A percentile compares a stretch with the other conserved stretches of the same genome.
phyloP scores from a whole-genome alignment of 192 early-diverging fungal genomes.

The Coemansia sp. region DNA sequence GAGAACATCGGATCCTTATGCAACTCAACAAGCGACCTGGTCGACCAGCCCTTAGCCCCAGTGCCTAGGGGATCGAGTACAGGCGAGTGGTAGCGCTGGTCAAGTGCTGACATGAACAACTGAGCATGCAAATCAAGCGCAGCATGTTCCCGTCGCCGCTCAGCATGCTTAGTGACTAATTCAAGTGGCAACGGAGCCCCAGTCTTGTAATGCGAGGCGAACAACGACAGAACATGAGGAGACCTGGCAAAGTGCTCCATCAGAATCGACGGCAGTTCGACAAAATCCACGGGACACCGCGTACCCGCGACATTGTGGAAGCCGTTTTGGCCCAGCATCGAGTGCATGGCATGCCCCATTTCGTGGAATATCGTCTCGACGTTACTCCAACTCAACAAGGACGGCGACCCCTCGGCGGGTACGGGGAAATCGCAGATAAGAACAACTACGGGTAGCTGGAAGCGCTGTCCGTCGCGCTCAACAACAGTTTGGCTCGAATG shows the following conservation, averaged over 20 bases:
- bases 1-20: conserved; percentile 58
- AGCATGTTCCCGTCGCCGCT: conserved; percentile 62
- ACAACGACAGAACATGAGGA: conserved; percentile 70
- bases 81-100: conserved; percentile 86
- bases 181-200: conserved; percentile 63
- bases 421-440: conserved; percentile 74
- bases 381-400: conserved; percentile 75
- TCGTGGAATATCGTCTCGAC: conserved; percentile 99
- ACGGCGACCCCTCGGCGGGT: conserved; percentile 57
- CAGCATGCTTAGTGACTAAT: conserved; percentile 59
- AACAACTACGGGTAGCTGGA: conserved; percentile 75
- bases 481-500: conserved; percentile 45
- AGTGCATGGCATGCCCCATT: conserved; percentile 99
- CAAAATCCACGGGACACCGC: conserved; percentile 93
- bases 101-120: conserved; percentile 88
- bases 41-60: conserved; percentile 34
- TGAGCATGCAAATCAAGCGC: conserved; percentile 86
- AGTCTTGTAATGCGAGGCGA: conserved; percentile 79
- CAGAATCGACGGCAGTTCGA: conserved; percentile 95
- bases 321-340: conserved; percentile 92
- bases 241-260: conserved; percentile 90
- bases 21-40: conserved; percentile 63
- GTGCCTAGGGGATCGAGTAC: conserved; percentile 29
- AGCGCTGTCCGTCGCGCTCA: conserved; percentile 55
- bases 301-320: conserved; percentile 98